Conservation (phyloP, 2,329 filamentous ascomycete species). For the Xenosphaeropsis pyriputrescens region DNA sequence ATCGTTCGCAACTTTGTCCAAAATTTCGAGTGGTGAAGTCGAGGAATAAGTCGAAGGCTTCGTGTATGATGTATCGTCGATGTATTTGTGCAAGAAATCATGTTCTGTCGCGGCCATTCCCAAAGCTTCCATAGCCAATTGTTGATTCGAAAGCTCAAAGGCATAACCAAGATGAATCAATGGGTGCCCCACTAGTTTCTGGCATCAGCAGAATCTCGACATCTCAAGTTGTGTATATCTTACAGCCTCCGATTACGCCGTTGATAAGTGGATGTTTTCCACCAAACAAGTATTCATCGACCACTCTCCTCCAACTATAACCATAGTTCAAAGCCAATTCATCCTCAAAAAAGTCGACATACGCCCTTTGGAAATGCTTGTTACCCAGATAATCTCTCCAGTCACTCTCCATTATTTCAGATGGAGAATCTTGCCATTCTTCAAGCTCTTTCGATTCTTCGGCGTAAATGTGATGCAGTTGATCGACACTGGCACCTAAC, state of each 20-base stretch:
- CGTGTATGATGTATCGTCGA: slow-evolving; percentile 62
- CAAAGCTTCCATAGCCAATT: slow-evolving; percentile 80
- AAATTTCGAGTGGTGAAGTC: slow-evolving; percentile 52
- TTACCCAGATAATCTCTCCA: slow-evolving; percentile 79
- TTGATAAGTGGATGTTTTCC: slow-evolving; percentile 69
- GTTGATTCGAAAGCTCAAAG: slow-evolving; percentile 73
- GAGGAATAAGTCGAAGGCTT: slow-evolving; percentile 43
- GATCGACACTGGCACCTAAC: slow-evolving; percentile 57
- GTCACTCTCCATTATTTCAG: slow-evolving; percentile 69
- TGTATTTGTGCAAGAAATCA: slow-evolving; percentile 45
- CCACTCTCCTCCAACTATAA: slow-evolving; percentile 74
- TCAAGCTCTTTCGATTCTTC: slow-evolving; percentile 56
- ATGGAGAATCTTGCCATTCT: slow-evolving; percentile 70
- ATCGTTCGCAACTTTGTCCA: slow-evolving; percentile 57
- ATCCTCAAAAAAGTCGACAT: slow-evolving; percentile 92
- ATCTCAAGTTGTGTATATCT: slow-evolving; percentile 18
- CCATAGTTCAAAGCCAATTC: slow-evolving; percentile 53
- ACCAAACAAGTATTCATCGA: slow-evolving; percentile 62
- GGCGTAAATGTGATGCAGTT: slow-evolving; percentile 74
- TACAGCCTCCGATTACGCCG: slow-evolving; percentile 65
- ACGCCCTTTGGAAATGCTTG: slow-evolving; percentile 72
- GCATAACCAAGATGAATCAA: slow-evolving; percentile 95
- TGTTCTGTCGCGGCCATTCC: slow-evolving; percentile 47
- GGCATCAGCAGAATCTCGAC: slow-evolving; percentile 13
- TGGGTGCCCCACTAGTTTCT: slow-evolving; percentile 60